Evolutionary conservation across 192 early-diverging fungal genomes (phyloP).

Genomic region (Hyaloraphidium curvatum): DNA sequence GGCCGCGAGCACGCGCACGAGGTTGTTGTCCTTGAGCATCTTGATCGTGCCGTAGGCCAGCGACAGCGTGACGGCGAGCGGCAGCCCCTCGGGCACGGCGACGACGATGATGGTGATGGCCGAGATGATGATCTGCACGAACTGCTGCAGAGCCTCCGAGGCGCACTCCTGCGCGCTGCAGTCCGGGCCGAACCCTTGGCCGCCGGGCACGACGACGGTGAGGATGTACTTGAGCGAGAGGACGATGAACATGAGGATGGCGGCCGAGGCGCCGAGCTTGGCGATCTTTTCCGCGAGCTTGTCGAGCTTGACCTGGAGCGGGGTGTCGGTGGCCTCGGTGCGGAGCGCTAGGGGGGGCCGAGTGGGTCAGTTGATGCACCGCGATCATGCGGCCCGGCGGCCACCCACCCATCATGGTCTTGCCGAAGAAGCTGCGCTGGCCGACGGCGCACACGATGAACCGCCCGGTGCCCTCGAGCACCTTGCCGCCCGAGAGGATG

Average conservation of each 20-base stretch:
- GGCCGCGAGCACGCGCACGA: constrained; percentile 84
- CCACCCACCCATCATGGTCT: constrained; percentile 41
- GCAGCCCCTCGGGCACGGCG: constrained; percentile 94
- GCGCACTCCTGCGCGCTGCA: background rate
- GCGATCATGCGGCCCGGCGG: background rate
- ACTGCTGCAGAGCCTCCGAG: background rate
- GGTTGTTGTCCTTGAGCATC: constrained; percentile 95
- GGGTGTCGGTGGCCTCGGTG: constrained; percentile 68
- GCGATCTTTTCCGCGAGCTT: constrained; percentile 78
- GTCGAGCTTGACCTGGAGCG: constrained; percentile 81
- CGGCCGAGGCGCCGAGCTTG: constrained; percentile 73
- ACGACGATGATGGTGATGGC: constrained; percentile 91
- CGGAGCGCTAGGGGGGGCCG: constrained; percentile 31
- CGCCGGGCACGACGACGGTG: background rate
- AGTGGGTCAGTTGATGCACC: background rate
- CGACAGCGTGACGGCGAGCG: constrained; percentile 88
- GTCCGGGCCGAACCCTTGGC: background rate
- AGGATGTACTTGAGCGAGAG: constrained; percentile 78
- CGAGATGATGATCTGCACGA: constrained; percentile 52
- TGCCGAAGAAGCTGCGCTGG: constrained; percentile 69
- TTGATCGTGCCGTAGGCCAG: constrained; percentile 81
- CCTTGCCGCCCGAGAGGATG: constrained; percentile 80
- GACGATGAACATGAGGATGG: constrained; percentile 66
- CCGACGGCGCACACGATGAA: constrained; percentile 77
- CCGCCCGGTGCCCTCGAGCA: constrained; percentile 68